These are phyloP conservation scores for Thraustotheca clavata DNA, from an alignment of 352 stramenopile genomes.

Conservation along the genomic window DNA sequence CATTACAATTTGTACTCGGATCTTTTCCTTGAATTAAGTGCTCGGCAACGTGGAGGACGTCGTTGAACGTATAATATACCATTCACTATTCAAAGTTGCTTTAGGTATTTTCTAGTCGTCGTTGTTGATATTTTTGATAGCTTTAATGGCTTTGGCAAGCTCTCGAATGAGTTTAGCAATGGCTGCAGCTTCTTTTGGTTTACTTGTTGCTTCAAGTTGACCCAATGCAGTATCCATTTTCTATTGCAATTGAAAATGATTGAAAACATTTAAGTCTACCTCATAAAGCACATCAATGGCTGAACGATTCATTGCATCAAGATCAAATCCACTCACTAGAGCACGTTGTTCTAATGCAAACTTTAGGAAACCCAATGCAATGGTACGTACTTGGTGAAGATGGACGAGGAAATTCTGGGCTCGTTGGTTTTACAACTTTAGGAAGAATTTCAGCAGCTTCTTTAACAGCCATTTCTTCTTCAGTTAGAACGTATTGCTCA, in stretches of 20 bases:
- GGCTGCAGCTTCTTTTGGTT: slow-evolving; percentile 45
- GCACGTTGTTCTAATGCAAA: neutral
- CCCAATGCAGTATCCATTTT: slow-evolving; percentile 63
- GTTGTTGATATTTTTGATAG: slow-evolving; percentile 23
- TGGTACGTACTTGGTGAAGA: neutral
- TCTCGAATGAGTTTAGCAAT: slow-evolving; percentile 58
- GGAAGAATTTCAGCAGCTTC: slow-evolving; percentile 24
- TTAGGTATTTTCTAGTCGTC: neutral
- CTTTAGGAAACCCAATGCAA: slow-evolving; percentile 11
- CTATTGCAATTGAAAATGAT: slow-evolving; percentile 27
- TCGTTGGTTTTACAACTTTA: neutral
- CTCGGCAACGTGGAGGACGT: slow-evolving; percentile 66
- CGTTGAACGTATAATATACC: too few relatives aligned
- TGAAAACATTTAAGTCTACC: neutral
- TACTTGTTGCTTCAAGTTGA: slow-evolving; percentile 43
- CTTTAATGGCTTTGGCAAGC: slow-evolving; percentile 46
- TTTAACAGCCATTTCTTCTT: slow-evolving; percentile 48
- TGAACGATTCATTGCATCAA: neutral
- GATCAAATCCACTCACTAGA: neutral
- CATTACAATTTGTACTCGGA: slow-evolving; percentile 84
- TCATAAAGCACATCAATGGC: slow-evolving; percentile 15
- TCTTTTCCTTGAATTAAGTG: slow-evolving; percentile 61
- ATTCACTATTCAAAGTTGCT: too few relatives aligned
- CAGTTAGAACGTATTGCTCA: slow-evolving; percentile 61
- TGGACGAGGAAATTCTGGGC: neutral